Base-by-base conservation (phyloP, 371 early-diverging fungal genomes). In the Syncephalastrum racemosum region DNA sequence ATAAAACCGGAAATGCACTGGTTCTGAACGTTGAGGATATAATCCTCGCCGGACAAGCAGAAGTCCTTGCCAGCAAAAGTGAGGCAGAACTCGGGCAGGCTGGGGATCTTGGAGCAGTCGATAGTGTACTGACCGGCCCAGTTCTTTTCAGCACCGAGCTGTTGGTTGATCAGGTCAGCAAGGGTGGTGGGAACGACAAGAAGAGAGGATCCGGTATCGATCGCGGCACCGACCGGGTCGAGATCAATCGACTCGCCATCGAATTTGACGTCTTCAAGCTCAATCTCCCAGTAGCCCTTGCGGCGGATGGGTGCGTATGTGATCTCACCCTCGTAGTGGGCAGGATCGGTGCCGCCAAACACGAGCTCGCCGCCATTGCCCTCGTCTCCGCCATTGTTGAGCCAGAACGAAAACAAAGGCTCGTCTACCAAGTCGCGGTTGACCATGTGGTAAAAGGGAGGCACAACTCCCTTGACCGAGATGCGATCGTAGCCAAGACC, bases 211-310 rank as follows among this genome's bases (percentile, higher is more conserved):
- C 94, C 92, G 0, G 92, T 89, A 61, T 90, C 90, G 55, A 91
- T 90, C 27, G 89, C 88, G 4, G 90, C 90, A 13, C 90, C 87
- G 7, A 74, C 71, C 45, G 70, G 63, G 2, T 71, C 71, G 36
- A 87, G 40, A 20, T 72, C 72, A 40, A 89, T 63, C 15, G 71
- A 67, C n/a, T 86, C 84, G 36, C 84, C 88, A 58, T 85, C 91
- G 46, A 95, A 77, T 23, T 65, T 67, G 52, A 91, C 80, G 56
- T 80, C 72, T 60, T 86, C 74, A 19, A 96, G 72, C 23, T 85
- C 85, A 24, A 95, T 91, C 70, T 95, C 94, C 96, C 96, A 96
- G 81, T 96, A 95, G 1, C 87, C 94, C 79, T 91, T 89, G 61
- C 93, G 87, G 46, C 80, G 80, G 25, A 96, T 89, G 12, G 90